Conservation (phyloP, 73 alveolate genomes). For the Effrenium voratum region DNA sequence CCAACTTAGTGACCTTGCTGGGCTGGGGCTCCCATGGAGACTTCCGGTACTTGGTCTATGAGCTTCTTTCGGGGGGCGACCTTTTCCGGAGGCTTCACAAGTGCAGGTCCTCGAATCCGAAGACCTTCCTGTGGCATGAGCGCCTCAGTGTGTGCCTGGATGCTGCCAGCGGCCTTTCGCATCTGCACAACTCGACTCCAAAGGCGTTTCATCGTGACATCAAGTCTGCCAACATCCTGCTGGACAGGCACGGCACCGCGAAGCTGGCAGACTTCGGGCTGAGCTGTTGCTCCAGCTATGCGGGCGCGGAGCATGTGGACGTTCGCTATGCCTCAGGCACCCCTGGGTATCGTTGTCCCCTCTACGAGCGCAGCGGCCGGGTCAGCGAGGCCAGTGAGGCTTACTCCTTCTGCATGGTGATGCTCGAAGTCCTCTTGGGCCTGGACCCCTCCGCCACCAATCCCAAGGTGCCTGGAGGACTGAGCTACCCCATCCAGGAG, state of each 20-base stretch:
- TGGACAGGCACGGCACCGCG: conserved; percentile 71
- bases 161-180: conserved; percentile 60
- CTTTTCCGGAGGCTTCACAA: conserved; percentile 49
- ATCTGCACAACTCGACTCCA: conserved; percentile 49
- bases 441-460: conserved; percentile 46
- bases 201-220: conserved; percentile 79
- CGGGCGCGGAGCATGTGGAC: conserved; percentile 60
- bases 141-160: conserved; percentile 19
- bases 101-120: conserved; percentile 21
- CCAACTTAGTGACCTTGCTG: conserved; percentile 37
- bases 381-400: conserved; percentile 55
- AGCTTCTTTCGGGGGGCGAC: conserved; percentile 48
- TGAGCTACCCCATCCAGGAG: conserved; percentile 44
- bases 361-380: conserved; percentile 38
- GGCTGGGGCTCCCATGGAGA: conserved; percentile 52
- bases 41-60: conserved; percentile 48
- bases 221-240: conserved; percentile 82
- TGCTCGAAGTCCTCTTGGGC: conserved; percentile 59
- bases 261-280: conserved; percentile 63
- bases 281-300: conserved; percentile 52
- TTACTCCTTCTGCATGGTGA: conserved; percentile 67
- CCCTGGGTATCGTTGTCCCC: conserved; percentile 27
- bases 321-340: conserved; percentile 53
- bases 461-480: conserved; percentile 19
- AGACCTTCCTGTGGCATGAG: conserved; percentile 23